These are phyloP conservation scores for Chamaecyparis obtusa DNA, from an alignment of 75 land plant species.

Conservation along the genomic window DNA sequence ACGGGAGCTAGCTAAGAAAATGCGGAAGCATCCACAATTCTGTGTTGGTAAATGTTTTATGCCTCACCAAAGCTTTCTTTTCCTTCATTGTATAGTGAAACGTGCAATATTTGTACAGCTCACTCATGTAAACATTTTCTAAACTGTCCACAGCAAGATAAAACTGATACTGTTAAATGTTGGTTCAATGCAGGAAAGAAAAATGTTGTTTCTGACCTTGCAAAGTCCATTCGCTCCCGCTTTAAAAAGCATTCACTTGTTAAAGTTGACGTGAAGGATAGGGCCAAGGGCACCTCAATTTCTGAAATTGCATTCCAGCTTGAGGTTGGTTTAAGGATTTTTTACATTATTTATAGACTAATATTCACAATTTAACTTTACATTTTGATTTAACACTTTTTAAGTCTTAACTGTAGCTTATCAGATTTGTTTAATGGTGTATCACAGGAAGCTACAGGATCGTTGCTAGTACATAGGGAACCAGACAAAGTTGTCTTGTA, in stretches of 20 bases:
- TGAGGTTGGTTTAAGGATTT: conserved; percentile 49
- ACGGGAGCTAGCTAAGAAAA: conserved; percentile 66
- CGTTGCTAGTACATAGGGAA: conserved; percentile 72
- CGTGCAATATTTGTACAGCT: background rate
- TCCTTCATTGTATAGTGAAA: background rate
- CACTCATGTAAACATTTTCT: background rate
- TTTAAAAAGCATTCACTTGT: conserved; percentile 79
- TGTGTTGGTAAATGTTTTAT: conserved; percentile 61
- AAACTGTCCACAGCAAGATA: background rate
- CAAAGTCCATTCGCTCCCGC: conserved; percentile 63
- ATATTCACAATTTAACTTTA: background rate
- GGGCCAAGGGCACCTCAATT: conserved; percentile 84
- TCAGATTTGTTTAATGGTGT: background rate
- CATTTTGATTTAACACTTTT: background rate
- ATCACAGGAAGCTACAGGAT: conserved; percentile 87
- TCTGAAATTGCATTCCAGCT: conserved; percentile 66
- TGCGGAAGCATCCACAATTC: conserved; percentile 66
- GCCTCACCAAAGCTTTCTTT: background rate
- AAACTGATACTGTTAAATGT: background rate
- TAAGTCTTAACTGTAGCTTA: background rate
- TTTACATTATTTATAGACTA: background rate
- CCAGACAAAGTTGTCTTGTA: conserved; percentile 82
- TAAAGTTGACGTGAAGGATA: conserved; percentile 80
- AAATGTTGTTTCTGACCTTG: conserved; percentile 74
- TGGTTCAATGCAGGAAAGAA: conserved; percentile 56